Conservation (phyloP, 176 grass and related monocot genomes). For the Phragmites australis region DNA sequence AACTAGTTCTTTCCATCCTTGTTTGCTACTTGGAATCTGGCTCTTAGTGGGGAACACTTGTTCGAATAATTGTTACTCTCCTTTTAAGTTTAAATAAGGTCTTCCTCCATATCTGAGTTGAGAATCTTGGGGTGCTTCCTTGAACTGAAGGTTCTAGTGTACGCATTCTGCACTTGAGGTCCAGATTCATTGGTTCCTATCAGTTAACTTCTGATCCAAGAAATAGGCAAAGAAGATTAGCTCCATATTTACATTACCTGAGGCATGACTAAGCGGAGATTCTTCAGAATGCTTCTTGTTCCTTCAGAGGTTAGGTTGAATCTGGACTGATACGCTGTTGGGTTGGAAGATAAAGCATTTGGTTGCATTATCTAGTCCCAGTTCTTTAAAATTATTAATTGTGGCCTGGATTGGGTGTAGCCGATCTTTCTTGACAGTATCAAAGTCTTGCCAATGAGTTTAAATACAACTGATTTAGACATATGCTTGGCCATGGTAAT, state of each 20-base stretch:
- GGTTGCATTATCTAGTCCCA: not conserved
- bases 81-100: not conserved
- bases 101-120: not conserved
- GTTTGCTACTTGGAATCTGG: not conserved
- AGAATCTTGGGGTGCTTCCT: not conserved
- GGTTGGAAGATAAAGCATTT: not conserved
- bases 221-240: not conserved
- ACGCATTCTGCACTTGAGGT: not conserved
- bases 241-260: not conserved
- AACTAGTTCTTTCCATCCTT: not conserved
- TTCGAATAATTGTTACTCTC: not conserved
- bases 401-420: not conserved
- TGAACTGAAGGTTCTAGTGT: not conserved
- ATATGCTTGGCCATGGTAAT: not conserved
- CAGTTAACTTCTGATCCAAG: constrained; percentile 19
- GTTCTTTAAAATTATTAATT: not conserved
- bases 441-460: not conserved
- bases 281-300: not conserved
- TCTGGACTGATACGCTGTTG: not conserved
- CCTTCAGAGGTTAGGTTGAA: not conserved
- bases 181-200: not conserved
- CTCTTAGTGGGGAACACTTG: not conserved
- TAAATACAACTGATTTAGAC: not conserved
- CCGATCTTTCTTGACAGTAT: not conserved
- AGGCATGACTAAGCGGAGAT: not conserved